These are phyloP conservation scores for Cladochytrium replicatum DNA, from an alignment of 192 early-diverging fungal genomes.

Conservation along the genomic window DNA sequence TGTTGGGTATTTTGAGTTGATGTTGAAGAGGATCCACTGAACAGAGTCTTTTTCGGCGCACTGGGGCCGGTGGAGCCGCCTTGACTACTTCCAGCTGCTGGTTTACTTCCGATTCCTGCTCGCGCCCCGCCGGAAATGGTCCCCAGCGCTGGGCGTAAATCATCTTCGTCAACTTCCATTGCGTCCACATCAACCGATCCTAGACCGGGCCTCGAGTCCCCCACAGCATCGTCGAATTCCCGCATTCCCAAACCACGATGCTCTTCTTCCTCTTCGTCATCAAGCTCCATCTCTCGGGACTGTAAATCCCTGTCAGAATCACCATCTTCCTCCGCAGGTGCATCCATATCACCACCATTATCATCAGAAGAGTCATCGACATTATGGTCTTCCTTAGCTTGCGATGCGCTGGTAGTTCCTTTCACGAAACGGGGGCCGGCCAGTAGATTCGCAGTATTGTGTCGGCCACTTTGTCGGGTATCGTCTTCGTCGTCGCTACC, in stretches of 20 bases:
- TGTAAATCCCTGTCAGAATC: slow-evolving; percentile 2
- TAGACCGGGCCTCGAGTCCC: too few relatives aligned
- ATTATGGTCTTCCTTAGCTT: neutral
- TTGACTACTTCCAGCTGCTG: too few relatives aligned
- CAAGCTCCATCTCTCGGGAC: slow-evolving; percentile 25
- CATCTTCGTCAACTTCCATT: too few relatives aligned
- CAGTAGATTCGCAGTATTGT: neutral
- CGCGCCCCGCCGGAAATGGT: too few relatives aligned
- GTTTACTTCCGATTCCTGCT: too few relatives aligned
- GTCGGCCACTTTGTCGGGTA: neutral
- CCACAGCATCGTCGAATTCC: too few relatives aligned
- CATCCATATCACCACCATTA: slow-evolving; percentile 2
- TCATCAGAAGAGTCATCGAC: slow-evolving; percentile 4
- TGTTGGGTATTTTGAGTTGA: too few relatives aligned
- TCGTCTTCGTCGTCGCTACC: slow-evolving; percentile 35
- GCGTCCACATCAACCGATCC: too few relatives aligned
- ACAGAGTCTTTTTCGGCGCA: too few relatives aligned
- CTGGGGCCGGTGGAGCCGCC: too few relatives aligned
- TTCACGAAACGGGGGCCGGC: slow-evolving; percentile 1
- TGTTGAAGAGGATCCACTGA: too few relatives aligned
- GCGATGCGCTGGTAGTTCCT: slow-evolving; percentile 5
- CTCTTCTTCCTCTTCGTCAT: slow-evolving; percentile 8
- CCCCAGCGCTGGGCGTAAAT: too few relatives aligned
- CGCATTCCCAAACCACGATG: neutral
- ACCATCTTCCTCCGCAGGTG: slow-evolving; percentile 8